Evolutionary conservation across 2,329 filamentous ascomycete species (phyloP).

Genomic region (Lachnellula arida): DNA sequence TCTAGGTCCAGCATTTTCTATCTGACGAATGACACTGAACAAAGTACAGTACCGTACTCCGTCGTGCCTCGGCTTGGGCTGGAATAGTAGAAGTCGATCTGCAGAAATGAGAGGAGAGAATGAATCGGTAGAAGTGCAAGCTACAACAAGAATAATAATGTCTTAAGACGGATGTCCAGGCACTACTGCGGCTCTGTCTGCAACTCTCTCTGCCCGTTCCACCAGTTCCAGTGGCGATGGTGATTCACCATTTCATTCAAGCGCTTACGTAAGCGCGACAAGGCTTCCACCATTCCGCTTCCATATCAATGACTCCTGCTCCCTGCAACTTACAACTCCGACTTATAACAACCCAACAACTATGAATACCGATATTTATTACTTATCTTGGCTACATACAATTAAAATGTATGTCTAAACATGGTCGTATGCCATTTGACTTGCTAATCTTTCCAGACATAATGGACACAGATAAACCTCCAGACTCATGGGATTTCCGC

Average conservation of each 20-base stretch:
- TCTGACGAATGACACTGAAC: no score
- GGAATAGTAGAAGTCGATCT: no score
- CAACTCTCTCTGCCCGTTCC: no score
- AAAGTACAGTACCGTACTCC: no score
- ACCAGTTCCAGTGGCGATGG: no score
- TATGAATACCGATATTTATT: neutral
- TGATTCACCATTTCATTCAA: neutral
- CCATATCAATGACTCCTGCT: neutral
- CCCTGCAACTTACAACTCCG: neutral
- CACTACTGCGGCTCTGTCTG: no score
- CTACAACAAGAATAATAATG: no score
- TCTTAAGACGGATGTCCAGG: no score
- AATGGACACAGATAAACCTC: neutral
- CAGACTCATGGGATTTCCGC: neutral
- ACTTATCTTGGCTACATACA: neutral
- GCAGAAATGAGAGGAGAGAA: no score
- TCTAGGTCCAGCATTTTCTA: no score
- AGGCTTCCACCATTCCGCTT: neutral
- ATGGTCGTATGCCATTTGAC: neutral
- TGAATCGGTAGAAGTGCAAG: no score
- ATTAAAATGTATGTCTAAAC: neutral
- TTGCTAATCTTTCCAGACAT: neutral
- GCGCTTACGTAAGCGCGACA: neutral
- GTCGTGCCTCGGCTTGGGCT: no score
- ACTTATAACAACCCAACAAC: neutral